Conservation (phyloP, 1,284 basidiomycete species). For the Malassezia cuniculi region DNA sequence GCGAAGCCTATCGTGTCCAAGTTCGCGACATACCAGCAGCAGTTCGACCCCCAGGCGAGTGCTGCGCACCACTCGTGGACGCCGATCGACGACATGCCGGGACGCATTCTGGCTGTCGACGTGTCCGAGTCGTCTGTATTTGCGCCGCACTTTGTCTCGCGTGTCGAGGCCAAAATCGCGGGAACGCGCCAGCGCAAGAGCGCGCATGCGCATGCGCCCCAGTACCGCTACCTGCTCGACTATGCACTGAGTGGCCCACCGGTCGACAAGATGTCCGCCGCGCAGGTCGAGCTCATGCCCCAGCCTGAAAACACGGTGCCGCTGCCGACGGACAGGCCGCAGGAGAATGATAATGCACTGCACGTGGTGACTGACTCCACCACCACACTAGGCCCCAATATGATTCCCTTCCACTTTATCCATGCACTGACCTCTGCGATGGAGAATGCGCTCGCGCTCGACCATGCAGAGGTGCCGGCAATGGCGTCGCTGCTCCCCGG, state of each 20-base stretch:
- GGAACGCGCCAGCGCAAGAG: background rate
- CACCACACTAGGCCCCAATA: slow-evolving; percentile 32
- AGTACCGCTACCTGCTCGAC: slow-evolving; percentile 33
- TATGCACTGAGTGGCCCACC: slow-evolving; percentile 40
- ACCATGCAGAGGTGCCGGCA: slow-evolving; percentile 32
- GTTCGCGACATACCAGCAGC: slow-evolving; percentile 9
- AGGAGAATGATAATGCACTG: background rate
- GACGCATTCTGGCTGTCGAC: slow-evolving; percentile 11
- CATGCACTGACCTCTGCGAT: slow-evolving; percentile 37
- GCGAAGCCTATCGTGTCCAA: slow-evolving; percentile 13
- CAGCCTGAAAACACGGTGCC: slow-evolving; percentile 1
- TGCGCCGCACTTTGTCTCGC: slow-evolving; percentile 5
- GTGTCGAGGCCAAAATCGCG: slow-evolving; percentile 2
- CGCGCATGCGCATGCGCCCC: background rate
- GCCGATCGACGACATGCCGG: background rate
- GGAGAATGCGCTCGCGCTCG: slow-evolving; percentile 34
- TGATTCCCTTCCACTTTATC: slow-evolving; percentile 40
- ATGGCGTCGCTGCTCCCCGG: slow-evolving; percentile 16
- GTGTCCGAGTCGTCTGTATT: slow-evolving; percentile 7
- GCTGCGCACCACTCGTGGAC: background rate
- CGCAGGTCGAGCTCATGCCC: slow-evolving; percentile 29
- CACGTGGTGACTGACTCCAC: slow-evolving; percentile 14
- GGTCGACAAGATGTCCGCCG: slow-evolving; percentile 26
- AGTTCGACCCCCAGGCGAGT: slow-evolving; percentile 3
- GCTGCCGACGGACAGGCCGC: background rate